phyloP scores from a whole-genome alignment of 2,329 filamentous ascomycete species.

The Myriosclerotinia curreyana region DNA sequence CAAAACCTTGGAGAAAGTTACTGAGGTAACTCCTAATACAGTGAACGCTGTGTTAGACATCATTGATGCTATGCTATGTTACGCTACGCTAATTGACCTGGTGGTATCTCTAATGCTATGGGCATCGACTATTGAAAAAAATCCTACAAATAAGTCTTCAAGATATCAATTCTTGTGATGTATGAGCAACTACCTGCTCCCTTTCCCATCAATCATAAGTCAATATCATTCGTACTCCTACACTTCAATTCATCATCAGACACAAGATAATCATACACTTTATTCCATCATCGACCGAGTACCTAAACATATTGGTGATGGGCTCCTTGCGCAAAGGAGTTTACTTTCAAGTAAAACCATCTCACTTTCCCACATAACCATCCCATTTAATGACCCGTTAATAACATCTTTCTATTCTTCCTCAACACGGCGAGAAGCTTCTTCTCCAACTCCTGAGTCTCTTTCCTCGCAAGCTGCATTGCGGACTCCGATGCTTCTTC shows the following conservation, averaged over 20 bases:
- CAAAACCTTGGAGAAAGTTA: neutral
- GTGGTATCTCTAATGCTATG: neutral
- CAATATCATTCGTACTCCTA: neutral
- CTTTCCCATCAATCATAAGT: neutral
- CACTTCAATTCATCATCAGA: conserved; percentile 6
- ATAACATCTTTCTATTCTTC: conserved; percentile 55
- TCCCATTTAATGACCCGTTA: conserved; percentile 39
- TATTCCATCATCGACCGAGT: neutral
- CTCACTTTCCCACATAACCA: neutral
- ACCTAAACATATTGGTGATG: too few relatives aligned
- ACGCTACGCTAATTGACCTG: neutral
- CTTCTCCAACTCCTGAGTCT: conserved; percentile 62
- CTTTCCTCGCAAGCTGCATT: conserved; percentile 50
- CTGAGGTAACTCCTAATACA: too few relatives aligned
- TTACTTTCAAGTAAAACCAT: too few relatives aligned
- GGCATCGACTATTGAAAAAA: neutral
- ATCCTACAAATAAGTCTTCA: conserved; percentile 1
- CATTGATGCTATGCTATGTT: neutral
- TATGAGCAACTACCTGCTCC: neutral
- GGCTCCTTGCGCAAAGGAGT: too few relatives aligned
- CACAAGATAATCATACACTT: conserved; percentile 5
- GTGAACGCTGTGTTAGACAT: too few relatives aligned
- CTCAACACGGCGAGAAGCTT: conserved; percentile 57
- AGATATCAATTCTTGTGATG: neutral
- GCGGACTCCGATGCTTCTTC: conserved; percentile 62